Base-by-base conservation (phyloP, 1,139 yeast genomes). In the Debaryomyces coudertii region DNA sequence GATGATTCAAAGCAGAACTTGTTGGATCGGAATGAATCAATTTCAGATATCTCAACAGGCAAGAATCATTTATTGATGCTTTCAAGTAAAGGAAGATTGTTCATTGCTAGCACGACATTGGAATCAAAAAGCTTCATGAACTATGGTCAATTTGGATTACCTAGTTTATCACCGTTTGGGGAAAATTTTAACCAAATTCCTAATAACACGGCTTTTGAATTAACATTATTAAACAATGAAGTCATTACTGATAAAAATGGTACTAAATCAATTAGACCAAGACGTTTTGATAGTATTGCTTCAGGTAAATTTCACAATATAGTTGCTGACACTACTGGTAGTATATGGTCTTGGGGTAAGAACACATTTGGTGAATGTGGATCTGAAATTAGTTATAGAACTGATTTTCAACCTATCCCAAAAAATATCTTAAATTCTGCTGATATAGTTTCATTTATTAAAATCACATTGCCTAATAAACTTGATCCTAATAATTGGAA, bases 91-190 rank as follows among this genome's bases (percentile, higher is more conserved):
- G 93, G 95, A 0, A 73, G 82, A 34, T 82, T 88, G 0, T 87
- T 77, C 54, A 73, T 88, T 1, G 75, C 83, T 7, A 77, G 87
- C 11, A 79, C 95, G 0, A 83, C 84, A 0, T 53, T 61, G 18
- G 50, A 39, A 5, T 57, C 46, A 50, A 53, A 6, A 34, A 57
- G 44, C 53, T 68, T 44, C 44, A 58, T 20, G 28, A 79, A 65
- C 76, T 85, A 34, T 53, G 98, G 97, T 5, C 98, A 92, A 66
- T 88, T 77, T 64, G 98, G 98, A 11, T 63, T 88, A 16, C 95
- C 96, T 0, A 65, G 70, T 11, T 79, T 73, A 54, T 83, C 96
- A 0, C 92, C 89, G 47, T 83, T 81, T 55, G 82, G 48, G 2
- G 48, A 43, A 5, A 47, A 51, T 3, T 43, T 47, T 5, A 47